A percentile compares a stretch with the other conserved stretches of the same genome.
Conservation (phyloP, 768 basidiomycete species). For the Tylopilus rubrobrunneus region DNA sequence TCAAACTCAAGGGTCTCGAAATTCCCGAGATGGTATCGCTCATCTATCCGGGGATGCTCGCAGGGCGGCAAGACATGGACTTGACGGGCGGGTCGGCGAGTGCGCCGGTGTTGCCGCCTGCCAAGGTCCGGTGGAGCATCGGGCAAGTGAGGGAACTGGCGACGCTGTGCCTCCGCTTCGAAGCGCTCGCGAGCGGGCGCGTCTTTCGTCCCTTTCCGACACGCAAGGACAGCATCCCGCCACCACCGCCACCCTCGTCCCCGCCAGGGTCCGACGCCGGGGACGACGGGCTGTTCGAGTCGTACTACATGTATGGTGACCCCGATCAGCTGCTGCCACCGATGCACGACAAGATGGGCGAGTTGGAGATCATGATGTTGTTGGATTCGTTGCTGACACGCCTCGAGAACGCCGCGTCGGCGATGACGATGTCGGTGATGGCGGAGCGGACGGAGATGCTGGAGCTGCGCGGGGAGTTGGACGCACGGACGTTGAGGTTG, state of each 20-base stretch:
- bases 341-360: slow-evolving; percentile 65
- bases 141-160: slow-evolving; percentile 73
- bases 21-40: slow-evolving; percentile 83
- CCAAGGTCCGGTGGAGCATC: slow-evolving; percentile 63
- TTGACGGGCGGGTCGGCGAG: slow-evolving; percentile 23
- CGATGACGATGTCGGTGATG: slow-evolving; percentile 18
- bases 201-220: slow-evolving; percentile 49
- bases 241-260: slow-evolving; percentile 3
- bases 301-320: slow-evolving; percentile 51
- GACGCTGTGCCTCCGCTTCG: slow-evolving; percentile 70
- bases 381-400: slow-evolving; percentile 73
- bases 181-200: slow-evolving; percentile 64
- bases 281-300: slow-evolving; percentile 24
- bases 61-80: slow-evolving; percentile 63
- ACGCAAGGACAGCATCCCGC: slow-evolving; percentile 29
- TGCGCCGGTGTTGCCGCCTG: slow-evolving; percentile 6
- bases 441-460: slow-evolving; percentile 30
- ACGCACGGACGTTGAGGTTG: slow-evolving; percentile 46
- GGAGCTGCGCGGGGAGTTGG: slow-evolving; percentile 36
- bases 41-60: slow-evolving; percentile 73
- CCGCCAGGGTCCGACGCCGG: slow-evolving; percentile 10
- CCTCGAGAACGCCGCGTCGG: slow-evolving; percentile 66
- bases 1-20: slow-evolving; percentile 93
- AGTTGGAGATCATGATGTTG: slow-evolving; percentile 68
- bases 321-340: slow-evolving; percentile 63